Evolutionary conservation across 169 alveolate species (phyloP), one percentile per base, ranked within the genome.

Genomic region (Plasmodium cynomolgi): DNA sequence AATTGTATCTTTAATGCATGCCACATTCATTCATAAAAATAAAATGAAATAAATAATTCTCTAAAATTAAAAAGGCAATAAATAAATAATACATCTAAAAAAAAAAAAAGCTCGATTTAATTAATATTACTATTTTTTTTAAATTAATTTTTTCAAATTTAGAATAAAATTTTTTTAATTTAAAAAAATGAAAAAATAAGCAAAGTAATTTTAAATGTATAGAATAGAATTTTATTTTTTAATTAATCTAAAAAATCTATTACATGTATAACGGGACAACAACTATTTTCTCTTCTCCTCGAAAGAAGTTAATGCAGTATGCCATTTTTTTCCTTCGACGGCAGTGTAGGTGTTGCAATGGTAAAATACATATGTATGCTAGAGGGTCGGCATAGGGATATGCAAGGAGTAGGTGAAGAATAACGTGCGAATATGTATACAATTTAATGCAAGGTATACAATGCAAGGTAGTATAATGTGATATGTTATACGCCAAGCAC

Each of bases 241-340:
- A 68, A 68, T 68, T 68, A 68, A 68, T 68, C 77, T 68, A 68
- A 68, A 68, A 68, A 68, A 68, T 68, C 77, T 68, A 68, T 68
- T 20, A 68, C 77, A 20, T 68, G 37, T 68, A 68, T 68, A 68
- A 20, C 20, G 41, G 15, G 37, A n/a, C 72, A 56, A 68, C 77
- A 68, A 68, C 77, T 68, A 68, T 68, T 68, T 68, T 23, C 37
- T 29, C 37, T 68, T 20, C 9, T 23, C n/a, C 77, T 11, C 37
- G 13, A 23, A 8, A 9, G 37, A 68, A 20, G 37, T 68, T 68
- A 68, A 23, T 68, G 37, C 77, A 26, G 77, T 68, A 68, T 68
- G n/a, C 77, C 13, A 26, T 68, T 68, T 23, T 4, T 68, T 68
- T 68, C n/a, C 37, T 26, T 68, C 37, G 15, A 7, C 41, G 8